Base-by-base conservation (phyloP, 163 green algal species). In the Chloroidium sp. region DNA sequence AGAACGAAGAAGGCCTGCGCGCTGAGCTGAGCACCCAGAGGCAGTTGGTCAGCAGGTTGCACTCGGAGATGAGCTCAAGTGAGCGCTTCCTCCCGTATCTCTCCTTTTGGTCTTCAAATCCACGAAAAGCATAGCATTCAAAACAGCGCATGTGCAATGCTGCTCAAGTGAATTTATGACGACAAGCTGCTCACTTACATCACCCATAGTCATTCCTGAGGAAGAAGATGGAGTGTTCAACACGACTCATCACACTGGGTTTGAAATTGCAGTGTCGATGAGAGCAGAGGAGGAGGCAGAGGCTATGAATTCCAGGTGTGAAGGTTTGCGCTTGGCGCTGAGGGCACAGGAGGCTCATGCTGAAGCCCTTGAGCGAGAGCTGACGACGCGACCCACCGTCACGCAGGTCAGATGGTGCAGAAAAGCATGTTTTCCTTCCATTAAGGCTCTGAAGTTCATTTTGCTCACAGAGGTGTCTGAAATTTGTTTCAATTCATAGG, bases 21-120 rank as follows among this genome's bases (percentile, higher is more conserved):
- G 69, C 82, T 36, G 92, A 95, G 85, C 86, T 96, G n/a, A 76
- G 82, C 12, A 81, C 74, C 61, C 92, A 83, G 84, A 85, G 91
- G 4, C 86, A 93, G 81, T 76, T 93, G 60, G 84, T 82, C 36
- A 84, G 76, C 1, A 74, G 83, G 62, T 82, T 94, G 59, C 78
- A 87, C 36, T 69, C 76, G 14, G 89, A 93, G 75, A 78, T 87
- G 69, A 76, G 82, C 58, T 68, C 87, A 62, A 59, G 88, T 57
- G 81, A 83, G 14, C 36, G 36, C 36, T 36, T 36, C 36, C 36
- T 36, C 36, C 36, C 36, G 36, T 36, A 36, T 36, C 36, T 36
- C 36, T 36, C 36, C 36, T 36, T 36, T 36, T 36, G 36, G 36
- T 36, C 36, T 36, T 36, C 36, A 36, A 36, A 36, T 36, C 36